Evolutionary conservation across 345 rosid species (phyloP), one percentile per base, ranked within the genome.

Genomic region (Odontarrhena argentea): DNA sequence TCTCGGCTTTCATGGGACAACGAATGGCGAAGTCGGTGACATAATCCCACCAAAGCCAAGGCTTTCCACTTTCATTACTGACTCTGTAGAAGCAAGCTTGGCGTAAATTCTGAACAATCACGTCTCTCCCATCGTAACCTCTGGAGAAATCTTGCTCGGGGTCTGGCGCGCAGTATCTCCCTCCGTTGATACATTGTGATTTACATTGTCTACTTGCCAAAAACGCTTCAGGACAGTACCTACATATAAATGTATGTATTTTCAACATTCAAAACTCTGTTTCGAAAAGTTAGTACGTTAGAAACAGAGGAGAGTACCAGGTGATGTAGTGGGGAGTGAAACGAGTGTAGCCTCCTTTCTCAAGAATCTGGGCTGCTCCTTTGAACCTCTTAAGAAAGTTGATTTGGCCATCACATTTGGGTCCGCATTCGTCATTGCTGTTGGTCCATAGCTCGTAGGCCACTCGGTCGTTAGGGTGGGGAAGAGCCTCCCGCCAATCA

Each of bases 1-100:
- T 84, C 61, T 84, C 68, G 24, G 77, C 78, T 73, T 75, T 81
- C 87, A 81, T 84, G 28, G 87, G 87, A 78, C 87, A 84, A 11
- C 87, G 85, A 68, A 81, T 81, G 4, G 80, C 76, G 53, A 81
- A 84, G 56, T 84, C 87, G 3, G 85, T 77, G 41, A 79, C 87
- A 65, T 84, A 84, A 63, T 84, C 87, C 87, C 87, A 84, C 87
- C 87, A 84, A 67, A 84, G 80, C 87, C 87, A 84, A 38, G 87
- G 85, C 71, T 79, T 81, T 7, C 85, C 82, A 44, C 75, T 84
- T 36, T 77, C 83, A 51, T 75, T 81, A 11, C 75, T 80, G 41
- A 84, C 85, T 70, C 77, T 73, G 65, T 42, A 79, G 74, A 84
- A 67, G 72, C 85, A 84, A 51, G 73, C 80, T 68, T 84, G 87